Evolutionary conservation across 2,329 filamentous ascomycete species (phyloP).

Genomic region (Monilinia laxa): DNA sequence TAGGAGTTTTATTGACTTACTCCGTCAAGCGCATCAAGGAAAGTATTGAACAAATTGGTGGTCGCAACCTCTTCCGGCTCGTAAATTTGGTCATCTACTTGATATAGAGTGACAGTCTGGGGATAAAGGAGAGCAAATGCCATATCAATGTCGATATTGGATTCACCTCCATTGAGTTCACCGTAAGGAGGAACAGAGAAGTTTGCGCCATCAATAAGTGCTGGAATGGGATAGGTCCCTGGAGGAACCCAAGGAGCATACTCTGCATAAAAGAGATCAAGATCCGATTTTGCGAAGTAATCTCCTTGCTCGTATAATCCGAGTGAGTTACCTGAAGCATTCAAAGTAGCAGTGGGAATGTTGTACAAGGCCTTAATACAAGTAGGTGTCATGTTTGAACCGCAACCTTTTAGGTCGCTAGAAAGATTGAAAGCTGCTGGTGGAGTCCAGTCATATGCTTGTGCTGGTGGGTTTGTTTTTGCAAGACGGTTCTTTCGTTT

Average conservation of each 20-base stretch:
- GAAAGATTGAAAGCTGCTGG: slow-evolving; percentile 18
- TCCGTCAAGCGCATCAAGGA: slow-evolving; percentile 38
- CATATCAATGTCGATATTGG: slow-evolving; percentile 44
- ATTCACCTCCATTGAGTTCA: slow-evolving; percentile 25
- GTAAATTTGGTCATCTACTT: slow-evolving; percentile 35
- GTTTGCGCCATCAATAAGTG: slow-evolving; percentile 33
- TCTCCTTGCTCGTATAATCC: slow-evolving; percentile 29
- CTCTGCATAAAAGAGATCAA: slow-evolving; percentile 26
- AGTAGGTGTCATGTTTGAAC: slow-evolving; percentile 27
- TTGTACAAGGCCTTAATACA: slow-evolving; percentile 40
- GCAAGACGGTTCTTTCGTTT: slow-evolving; percentile 17
- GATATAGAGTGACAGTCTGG: slow-evolving; percentile 35
- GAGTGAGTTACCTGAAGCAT: slow-evolving; percentile 23
- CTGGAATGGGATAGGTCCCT: slow-evolving; percentile 28
- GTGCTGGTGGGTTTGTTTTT: background rate
- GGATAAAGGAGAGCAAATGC: slow-evolving; percentile 28
- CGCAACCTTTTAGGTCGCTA: slow-evolving; percentile 26
- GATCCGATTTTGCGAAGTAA: slow-evolving; percentile 29
- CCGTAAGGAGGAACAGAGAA: slow-evolving; percentile 24
- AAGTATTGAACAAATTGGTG: slow-evolving; percentile 37
- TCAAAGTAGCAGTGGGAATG: slow-evolving; percentile 32
- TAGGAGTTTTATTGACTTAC: slow-evolving; percentile 16
- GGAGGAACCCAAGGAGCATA: slow-evolving; percentile 29
- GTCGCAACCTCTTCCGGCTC: slow-evolving; percentile 30
- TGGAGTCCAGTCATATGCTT: slow-evolving; percentile 5